Evolutionary conservation across 257 asterid genomes (phyloP), one percentile per base, ranked within the genome.

Genomic region (Fraxinus excelsior): DNA sequence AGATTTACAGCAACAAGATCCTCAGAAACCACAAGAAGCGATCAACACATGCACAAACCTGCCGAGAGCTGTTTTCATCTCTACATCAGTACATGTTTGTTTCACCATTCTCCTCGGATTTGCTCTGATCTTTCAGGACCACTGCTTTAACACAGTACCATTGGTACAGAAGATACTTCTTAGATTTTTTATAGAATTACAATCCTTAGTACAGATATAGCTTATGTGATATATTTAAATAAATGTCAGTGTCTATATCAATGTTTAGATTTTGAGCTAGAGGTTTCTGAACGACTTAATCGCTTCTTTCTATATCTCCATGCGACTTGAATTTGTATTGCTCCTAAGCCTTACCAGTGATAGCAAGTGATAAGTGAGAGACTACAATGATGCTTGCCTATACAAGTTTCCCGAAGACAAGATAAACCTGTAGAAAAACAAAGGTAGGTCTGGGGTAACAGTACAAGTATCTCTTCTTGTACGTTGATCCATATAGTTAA

Each of bases 301-400:
- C 96, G 89, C 78, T 87, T 91, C 87, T 90, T 85, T 81, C 92
- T 81, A 72, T 90, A 88, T 73, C 96, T 87, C 96, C 97, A 93
- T 2, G 97, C 97, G 18, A 87, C 94, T 79, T 93, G 97, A 65
- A 93, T 93, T 31, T 82, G 87, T 64, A 87, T 83, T 3, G 92
- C 96, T 49, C 97, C 96, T 4, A 84, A 84, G 42, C 87, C 89
- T 71, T 92, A 82, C 97, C 94, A 89, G 78, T 95, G 62, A 4
- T 51, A 51, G 21, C 62, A 44, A 44, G 51, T 10, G 46, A 40
- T 40, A 40, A 40, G 46, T 40, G 23, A 49, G 60, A 49, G 5
- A 3, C 60, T 49, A 3, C 4, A 49, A 11, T 37, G 42, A 37
- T 37, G n/a, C n/a, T n/a, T n/a, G 56, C 56, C 56, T 46, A 14